Percentiles rank a stretch among this genome's conserved stretches.
Conservation (phyloP, 2,329 filamentous ascomycete species). For the Ophiosphaerella korrae region DNA sequence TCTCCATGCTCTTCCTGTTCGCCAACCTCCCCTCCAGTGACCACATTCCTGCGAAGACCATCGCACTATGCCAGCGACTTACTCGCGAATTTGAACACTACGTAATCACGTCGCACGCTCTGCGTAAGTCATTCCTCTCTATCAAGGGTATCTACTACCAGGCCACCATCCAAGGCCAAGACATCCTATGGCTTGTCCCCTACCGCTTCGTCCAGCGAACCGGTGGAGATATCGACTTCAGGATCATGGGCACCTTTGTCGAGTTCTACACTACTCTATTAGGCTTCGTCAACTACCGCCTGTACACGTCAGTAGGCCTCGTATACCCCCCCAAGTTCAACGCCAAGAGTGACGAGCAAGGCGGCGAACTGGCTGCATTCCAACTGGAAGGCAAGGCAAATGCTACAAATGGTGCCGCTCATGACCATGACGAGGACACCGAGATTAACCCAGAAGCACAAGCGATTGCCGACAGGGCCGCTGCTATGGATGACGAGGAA, state of each 20-base stretch:
- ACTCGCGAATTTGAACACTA: slow-evolving; percentile 98
- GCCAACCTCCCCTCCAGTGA: slow-evolving; percentile 91
- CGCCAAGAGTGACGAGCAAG: slow-evolving; percentile 80
- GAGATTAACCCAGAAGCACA: slow-evolving; percentile 52
- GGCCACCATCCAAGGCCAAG: slow-evolving; percentile 94
- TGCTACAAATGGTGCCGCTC: slow-evolving; percentile 36
- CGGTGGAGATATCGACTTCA: slow-evolving; percentile 92
- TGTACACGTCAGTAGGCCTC: slow-evolving; percentile 89
- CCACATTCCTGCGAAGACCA: slow-evolving; percentile 91
- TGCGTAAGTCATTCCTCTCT: slow-evolving; percentile 94
- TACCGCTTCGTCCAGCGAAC: slow-evolving; percentile 98
- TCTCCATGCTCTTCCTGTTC: slow-evolving; percentile 97
- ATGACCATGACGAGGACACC: slow-evolving; percentile 28
- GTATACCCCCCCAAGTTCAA: slow-evolving; percentile 98
- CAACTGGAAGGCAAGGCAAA: slow-evolving; percentile 78
- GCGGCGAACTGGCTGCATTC: slow-evolving; percentile 89
- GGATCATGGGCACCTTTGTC: slow-evolving; percentile 99
- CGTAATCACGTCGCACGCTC: slow-evolving; percentile 85
- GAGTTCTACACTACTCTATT: slow-evolving; percentile 98
- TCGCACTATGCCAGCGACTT: slow-evolving; percentile 89
- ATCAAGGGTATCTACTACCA: slow-evolving; percentile 99
- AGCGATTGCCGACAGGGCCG: slow-evolving; percentile 55
- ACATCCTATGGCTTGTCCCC: slow-evolving; percentile 94
- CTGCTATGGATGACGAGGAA: slow-evolving; percentile 44
- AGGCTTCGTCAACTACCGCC: slow-evolving; percentile 92